Conservation (phyloP, 371 early-diverging fungal genomes). For the Mucor saturninus region DNA sequence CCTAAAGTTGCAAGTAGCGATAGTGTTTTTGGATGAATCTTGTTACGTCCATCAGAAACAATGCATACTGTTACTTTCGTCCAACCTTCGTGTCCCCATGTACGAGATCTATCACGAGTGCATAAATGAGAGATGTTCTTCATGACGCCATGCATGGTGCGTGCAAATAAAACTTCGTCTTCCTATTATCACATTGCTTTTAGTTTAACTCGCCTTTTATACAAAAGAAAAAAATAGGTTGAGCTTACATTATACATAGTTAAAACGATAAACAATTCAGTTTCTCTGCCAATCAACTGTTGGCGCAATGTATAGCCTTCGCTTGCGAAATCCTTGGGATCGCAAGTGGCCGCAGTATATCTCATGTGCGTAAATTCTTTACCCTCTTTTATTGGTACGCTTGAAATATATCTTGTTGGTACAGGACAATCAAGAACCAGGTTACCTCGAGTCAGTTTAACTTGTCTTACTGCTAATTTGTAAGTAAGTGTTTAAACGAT, state of each 20-base stretch:
- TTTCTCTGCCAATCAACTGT: conserved; percentile 70
- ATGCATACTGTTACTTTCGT: conserved; percentile 91
- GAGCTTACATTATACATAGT: conserved; percentile 80
- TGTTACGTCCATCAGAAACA: conserved; percentile 77
- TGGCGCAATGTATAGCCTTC: conserved; percentile 85
- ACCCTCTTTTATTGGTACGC: conserved; percentile 60
- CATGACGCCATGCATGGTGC: conserved; percentile 89
- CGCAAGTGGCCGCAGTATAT: conserved; percentile 84
- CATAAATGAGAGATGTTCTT: conserved; percentile 92
- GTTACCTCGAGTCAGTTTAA: conserved; percentile 76
- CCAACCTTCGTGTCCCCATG: conserved; percentile 93
- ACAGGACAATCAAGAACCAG: conserved; percentile 82
- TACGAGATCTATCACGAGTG: conserved; percentile 74
- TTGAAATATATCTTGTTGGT: conserved; percentile 63
- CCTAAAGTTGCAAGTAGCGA: conserved; percentile 85
- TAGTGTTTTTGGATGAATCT: conserved; percentile 73
- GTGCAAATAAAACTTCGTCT: conserved; percentile 88
- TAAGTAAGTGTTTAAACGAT: neutral
- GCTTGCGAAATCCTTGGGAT: conserved; percentile 78
- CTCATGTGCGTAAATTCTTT: conserved; percentile 83
- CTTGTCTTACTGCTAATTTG: conserved; percentile 46
- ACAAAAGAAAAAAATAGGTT: too few species aligned
- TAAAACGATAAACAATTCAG: conserved; percentile 89
- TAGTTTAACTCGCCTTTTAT: too few species aligned
- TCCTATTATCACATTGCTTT: conserved; percentile 57